phyloP scores from a whole-genome alignment of 352 stramenopile genomes.

The Phytophthora pistaciae region DNA sequence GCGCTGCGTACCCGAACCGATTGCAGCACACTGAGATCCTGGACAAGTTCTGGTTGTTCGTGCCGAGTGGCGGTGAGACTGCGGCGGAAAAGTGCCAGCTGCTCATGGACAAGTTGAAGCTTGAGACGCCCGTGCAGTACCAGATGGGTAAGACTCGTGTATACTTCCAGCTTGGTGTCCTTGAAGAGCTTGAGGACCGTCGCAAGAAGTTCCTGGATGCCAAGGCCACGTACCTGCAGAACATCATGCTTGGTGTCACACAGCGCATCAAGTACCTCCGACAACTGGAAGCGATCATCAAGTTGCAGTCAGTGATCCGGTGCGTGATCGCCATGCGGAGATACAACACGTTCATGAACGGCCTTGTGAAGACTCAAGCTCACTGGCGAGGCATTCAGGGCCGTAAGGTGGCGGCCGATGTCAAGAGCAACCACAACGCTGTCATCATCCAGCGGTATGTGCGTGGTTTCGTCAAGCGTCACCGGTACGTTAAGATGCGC shows the following conservation, averaged over 20 bases:
- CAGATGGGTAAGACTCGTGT: slow-evolving; percentile 90
- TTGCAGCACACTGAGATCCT: slow-evolving; percentile 91
- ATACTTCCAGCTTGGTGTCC: slow-evolving; percentile 88
- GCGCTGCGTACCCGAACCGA: slow-evolving; percentile 98
- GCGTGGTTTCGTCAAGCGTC: slow-evolving; percentile 74
- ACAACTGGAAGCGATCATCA: slow-evolving; percentile 82
- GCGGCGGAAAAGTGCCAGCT: slow-evolving; percentile 75
- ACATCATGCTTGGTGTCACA: slow-evolving; percentile 82
- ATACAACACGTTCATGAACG: slow-evolving; percentile 86
- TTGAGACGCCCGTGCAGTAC: slow-evolving; percentile 78
- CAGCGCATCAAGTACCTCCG: slow-evolving; percentile 82
- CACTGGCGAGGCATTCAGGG: slow-evolving; percentile 78
- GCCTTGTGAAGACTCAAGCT: slow-evolving; percentile 68
- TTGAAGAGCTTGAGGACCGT: slow-evolving; percentile 87
- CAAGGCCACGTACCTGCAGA: slow-evolving; percentile 82
- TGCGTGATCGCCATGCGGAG: slow-evolving; percentile 86
- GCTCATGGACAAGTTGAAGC: slow-evolving; percentile 84
- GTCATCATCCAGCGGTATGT: slow-evolving; percentile 88
- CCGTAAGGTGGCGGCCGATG: slow-evolving; percentile 68
- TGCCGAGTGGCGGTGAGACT: slow-evolving; percentile 64
- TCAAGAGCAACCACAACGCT: slow-evolving; percentile 86
- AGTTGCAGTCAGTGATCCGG: slow-evolving; percentile 85
- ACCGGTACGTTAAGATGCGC: slow-evolving; percentile 72
- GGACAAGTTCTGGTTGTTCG: slow-evolving; percentile 88
- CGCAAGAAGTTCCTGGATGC: slow-evolving; percentile 88